Evolutionary conservation across 768 basidiomycete genomes (phyloP), one percentile per base, ranked within the genome.

Genomic region (Calocybe cyanea): DNA sequence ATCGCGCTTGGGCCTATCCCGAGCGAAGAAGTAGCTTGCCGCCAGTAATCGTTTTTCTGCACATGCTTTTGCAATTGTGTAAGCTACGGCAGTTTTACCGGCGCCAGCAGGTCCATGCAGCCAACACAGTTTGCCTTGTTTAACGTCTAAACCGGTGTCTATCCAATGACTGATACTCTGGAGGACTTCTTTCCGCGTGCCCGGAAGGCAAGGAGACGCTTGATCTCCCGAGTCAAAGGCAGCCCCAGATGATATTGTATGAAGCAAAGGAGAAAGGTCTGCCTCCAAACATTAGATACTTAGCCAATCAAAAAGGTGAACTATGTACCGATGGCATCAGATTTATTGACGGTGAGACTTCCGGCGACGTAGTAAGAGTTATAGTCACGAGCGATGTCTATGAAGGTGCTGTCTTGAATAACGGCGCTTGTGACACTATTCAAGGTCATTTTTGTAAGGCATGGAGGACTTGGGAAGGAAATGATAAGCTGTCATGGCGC

Each of bases 1-100:
- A 24, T 36, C 33, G 10, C 42, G 42, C 7, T 31, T 24, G 13
- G 19, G 42, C 3, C 34, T 11, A 11, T 21, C 32, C 15, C 42
- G 32, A 24, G 23, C 38, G 23, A 38, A 45, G 37, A 45, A 45
- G 23, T 38, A 45, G 44, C 37, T 45, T 19, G 44, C 44, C 3
- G 44, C 44, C 13, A 38, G 37, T 5, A 13, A 11, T n/a, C 13
- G 19, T 30, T 14, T 14, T 3, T 37, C 8, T 11, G 25, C 36
- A 14, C 44, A 38, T 9, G 4, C 20, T 13, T 38, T 28, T 3
- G 28, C 34, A 3, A 45, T 19, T 6, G 32, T 44, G 14, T 36
- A 35, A 4, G 43, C 35, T 20, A 45, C 37, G 21, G 37, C 44
- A 6, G 37, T 28, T 38, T 45, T 45, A 19, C 44, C 44, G 8